phyloP scores from a whole-genome alignment of 352 stramenopile genomes.

The Peronospora tabacina region DNA sequence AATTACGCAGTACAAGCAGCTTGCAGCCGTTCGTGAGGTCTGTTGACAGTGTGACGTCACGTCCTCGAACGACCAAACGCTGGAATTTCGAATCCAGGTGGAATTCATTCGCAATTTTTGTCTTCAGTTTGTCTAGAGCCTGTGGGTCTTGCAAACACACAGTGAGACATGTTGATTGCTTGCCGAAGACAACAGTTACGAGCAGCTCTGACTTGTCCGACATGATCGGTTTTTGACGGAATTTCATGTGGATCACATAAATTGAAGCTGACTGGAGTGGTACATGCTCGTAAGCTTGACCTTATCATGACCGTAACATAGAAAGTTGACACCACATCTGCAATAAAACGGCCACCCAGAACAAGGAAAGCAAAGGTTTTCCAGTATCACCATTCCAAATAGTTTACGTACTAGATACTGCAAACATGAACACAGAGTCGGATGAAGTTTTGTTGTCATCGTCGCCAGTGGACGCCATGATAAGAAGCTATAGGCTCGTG shows the following conservation, averaged over 20 bases:
- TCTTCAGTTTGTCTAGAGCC: constrained; percentile 29
- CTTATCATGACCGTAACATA: neutral
- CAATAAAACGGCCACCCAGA: too few species aligned
- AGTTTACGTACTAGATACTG: neutral
- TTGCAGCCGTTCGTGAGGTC: constrained; percentile 31
- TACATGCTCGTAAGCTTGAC: too few species aligned
- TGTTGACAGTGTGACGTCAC: constrained; percentile 27
- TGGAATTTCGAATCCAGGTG: constrained; percentile 38
- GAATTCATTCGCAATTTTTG: constrained; percentile 24
- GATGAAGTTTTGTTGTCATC: constrained; percentile 21
- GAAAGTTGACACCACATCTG: neutral
- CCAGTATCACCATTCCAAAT: neutral
- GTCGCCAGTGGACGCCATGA: constrained; percentile 46
- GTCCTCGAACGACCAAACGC: constrained; percentile 48
- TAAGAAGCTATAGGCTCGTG: constrained; percentile 36
- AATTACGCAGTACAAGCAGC: constrained; percentile 40
- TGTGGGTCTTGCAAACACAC: constrained; percentile 19
- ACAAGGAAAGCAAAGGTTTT: too few species aligned
- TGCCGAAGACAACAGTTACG: constrained; percentile 47
- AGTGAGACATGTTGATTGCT: constrained; percentile 27
- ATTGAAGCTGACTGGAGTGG: too few species aligned
- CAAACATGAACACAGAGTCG: neutral
- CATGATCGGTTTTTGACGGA: constrained; percentile 3
- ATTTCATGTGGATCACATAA: neutral
- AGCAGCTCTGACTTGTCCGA: constrained; percentile 15